phyloP scores from a whole-genome alignment of 345 rosid genomes.

The Eucalyptus polyanthemos region DNA sequence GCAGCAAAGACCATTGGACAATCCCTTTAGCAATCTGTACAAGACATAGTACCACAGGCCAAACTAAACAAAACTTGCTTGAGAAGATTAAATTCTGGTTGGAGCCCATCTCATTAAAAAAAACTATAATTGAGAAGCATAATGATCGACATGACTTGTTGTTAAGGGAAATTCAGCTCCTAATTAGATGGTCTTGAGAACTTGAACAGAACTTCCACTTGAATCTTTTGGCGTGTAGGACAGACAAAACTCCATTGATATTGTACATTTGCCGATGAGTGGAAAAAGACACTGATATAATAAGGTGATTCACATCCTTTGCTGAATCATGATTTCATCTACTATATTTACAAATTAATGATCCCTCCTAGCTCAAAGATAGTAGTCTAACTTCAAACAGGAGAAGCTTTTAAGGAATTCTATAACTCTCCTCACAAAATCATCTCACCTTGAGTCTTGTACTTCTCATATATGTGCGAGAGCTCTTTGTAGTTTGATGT shows the following conservation, averaged over 20 bases:
- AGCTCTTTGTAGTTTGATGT: slow-evolving; percentile 84
- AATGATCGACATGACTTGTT: neutral
- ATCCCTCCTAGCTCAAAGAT: neutral
- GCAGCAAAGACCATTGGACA: neutral
- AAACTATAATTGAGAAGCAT: neutral
- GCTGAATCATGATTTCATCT: neutral
- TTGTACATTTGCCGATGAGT: neutral
- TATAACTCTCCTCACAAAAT: neutral
- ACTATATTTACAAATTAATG: neutral
- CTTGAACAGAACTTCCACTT: neutral
- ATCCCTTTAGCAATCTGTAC: neutral
- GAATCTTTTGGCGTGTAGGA: neutral
- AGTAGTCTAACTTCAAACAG: neutral
- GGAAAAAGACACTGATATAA: neutral
- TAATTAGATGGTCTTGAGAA: neutral
- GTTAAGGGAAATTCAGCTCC: neutral
- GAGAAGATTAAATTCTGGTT: neutral
- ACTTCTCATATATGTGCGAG: slow-evolving; percentile 67
- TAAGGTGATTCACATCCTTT: neutral
- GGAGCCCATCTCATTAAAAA: neutral
- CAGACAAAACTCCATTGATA: neutral
- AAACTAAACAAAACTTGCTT: neutral
- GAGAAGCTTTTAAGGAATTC: neutral
- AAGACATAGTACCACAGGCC: neutral
- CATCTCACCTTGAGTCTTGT: slow-evolving; percentile 69